Percentiles rank a stretch among this genome's conserved stretches.
phyloP scores from a whole-genome alignment of 2,329 filamentous ascomycete genomes.

The Penicillium sclerotiorum region DNA sequence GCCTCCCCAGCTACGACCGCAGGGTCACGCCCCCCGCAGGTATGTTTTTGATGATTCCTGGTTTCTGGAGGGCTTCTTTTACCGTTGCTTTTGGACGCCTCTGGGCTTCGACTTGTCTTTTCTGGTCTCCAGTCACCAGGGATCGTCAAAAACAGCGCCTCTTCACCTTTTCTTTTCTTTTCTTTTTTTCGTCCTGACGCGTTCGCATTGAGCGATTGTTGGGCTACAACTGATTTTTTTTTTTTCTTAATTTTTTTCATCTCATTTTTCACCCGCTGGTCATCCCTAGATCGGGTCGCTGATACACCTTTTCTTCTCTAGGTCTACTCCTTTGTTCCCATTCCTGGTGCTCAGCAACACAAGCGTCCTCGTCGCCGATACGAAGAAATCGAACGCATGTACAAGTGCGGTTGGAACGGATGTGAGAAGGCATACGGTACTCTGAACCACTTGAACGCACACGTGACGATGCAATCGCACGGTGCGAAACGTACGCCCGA shows the following conservation, averaged over 20 bases:
- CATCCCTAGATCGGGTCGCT: constrained; percentile 13
- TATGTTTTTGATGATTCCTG: constrained; percentile 52
- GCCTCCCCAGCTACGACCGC: constrained; percentile 63
- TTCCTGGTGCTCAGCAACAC: constrained; percentile 94
- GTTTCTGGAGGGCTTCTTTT: constrained; percentile 32
- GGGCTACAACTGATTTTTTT: neutral
- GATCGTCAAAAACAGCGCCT: constrained; percentile 29
- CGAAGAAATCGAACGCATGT: constrained; percentile 99
- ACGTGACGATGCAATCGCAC: constrained; percentile 98
- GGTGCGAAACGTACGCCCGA: constrained; percentile 93
- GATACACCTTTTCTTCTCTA: constrained; percentile 45
- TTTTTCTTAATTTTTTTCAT: too few relatives aligned
- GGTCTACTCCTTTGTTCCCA: constrained; percentile 97
- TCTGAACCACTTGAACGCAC: constrained; percentile 93
- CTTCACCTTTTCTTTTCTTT: constrained; percentile 16
- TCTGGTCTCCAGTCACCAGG: constrained; percentile 9
- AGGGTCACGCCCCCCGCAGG: constrained; percentile 63
- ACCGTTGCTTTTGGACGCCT: constrained; percentile 34
- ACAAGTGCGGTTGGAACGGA: constrained; percentile 98
- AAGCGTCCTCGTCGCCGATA: constrained; percentile 92
- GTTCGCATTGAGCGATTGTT: constrained; percentile 1
- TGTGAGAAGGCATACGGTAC: constrained; percentile 99
- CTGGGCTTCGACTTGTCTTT: constrained; percentile 17
- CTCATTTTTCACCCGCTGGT: neutral
- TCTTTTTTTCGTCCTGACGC: neutral